Conservation (phyloP, 768 basidiomycete genomes). For the Postia placenta region DNA sequence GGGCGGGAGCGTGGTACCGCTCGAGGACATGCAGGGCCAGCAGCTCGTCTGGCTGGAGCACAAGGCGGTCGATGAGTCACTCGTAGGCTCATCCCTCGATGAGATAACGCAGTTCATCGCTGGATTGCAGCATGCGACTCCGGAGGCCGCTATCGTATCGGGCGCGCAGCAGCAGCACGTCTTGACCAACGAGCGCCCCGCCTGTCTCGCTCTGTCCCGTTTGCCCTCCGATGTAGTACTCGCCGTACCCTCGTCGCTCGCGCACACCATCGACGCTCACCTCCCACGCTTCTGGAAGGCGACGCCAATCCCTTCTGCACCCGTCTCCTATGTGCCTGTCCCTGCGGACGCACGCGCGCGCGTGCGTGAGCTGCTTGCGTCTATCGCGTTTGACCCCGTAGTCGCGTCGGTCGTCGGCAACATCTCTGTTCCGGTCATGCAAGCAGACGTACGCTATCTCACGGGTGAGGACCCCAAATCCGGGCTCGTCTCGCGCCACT, state of each 20-base stretch:
- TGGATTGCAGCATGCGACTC: neutral
- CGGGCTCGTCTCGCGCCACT: constrained; percentile 74
- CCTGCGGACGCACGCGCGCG: constrained; percentile 46
- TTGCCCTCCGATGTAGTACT: constrained; percentile 42
- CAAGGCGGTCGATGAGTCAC: constrained; percentile 39
- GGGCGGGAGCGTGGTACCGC: constrained; percentile 22
- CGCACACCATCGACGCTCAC: constrained; percentile 30
- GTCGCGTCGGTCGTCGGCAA: constrained; percentile 65
- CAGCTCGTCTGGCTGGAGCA: constrained; percentile 62
- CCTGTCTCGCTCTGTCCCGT: constrained; percentile 32
- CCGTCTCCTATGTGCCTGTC: constrained; percentile 49
- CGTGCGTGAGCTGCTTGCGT: constrained; percentile 49
- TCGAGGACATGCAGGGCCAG: constrained; percentile 2
- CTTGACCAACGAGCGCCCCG: neutral
- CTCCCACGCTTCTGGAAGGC: constrained; percentile 74
- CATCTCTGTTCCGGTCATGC: constrained; percentile 61
- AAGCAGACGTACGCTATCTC: constrained; percentile 69
- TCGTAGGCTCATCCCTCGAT: constrained; percentile 27
- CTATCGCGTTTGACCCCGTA: constrained; percentile 61
- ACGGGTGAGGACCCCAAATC: constrained; percentile 79
- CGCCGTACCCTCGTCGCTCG: constrained; percentile 30
- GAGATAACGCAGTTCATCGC: constrained; percentile 10
- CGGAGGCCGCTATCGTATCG: neutral
- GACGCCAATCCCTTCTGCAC: constrained; percentile 47
- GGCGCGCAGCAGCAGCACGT: constrained; percentile 9